These are phyloP conservation scores for Rhodosporidiobolus sp. DNA, from an alignment of 768 basidiomycete genomes.

Conservation along the genomic window DNA sequence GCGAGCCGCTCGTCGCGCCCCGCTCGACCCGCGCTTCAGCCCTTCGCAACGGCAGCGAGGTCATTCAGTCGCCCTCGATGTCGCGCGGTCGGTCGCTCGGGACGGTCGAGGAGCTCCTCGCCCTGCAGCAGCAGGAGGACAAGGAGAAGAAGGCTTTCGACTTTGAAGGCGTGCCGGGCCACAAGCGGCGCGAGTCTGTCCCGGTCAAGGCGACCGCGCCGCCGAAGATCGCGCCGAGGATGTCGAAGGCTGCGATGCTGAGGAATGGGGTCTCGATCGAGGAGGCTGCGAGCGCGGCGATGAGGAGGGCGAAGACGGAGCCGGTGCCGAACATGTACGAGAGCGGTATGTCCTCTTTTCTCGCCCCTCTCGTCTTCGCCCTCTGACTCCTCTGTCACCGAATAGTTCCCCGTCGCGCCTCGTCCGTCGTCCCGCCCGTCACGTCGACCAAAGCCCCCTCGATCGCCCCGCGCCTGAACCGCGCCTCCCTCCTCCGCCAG, in stretches of 20 bases:
- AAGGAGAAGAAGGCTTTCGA: not conserved
- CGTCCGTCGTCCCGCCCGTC: constrained; percentile 21
- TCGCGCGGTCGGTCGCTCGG: constrained; percentile 1
- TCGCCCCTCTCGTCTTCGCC: not conserved
- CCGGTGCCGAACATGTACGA: not conserved
- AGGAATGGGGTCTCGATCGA: not conserved
- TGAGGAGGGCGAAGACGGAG: not conserved
- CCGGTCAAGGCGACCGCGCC: constrained; percentile 10
- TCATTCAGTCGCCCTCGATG: not conserved
- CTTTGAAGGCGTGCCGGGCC: not conserved
- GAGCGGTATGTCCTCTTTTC: constrained; percentile 19
- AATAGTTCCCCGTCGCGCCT: constrained; percentile 27
- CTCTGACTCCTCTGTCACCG: not conserved
- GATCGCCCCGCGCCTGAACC: constrained; percentile 18
- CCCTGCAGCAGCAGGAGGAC: not conserved
- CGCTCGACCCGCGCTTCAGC: constrained; percentile 12
- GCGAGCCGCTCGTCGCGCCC: constrained; percentile 13
- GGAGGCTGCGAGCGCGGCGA: not conserved
- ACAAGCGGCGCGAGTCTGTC: constrained; percentile 1
- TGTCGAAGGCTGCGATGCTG: constrained; percentile 15
- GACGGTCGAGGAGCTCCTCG: constrained; percentile 6
- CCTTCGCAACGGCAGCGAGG: constrained; percentile 1
- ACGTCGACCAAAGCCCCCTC: constrained; percentile 13
- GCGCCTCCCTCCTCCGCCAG: constrained; percentile 22
- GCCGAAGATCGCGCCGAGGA: constrained; percentile 10